phyloP scores from a whole-genome alignment of 805 yeast genomes.

The Cyberlindnera suaveolens region DNA sequence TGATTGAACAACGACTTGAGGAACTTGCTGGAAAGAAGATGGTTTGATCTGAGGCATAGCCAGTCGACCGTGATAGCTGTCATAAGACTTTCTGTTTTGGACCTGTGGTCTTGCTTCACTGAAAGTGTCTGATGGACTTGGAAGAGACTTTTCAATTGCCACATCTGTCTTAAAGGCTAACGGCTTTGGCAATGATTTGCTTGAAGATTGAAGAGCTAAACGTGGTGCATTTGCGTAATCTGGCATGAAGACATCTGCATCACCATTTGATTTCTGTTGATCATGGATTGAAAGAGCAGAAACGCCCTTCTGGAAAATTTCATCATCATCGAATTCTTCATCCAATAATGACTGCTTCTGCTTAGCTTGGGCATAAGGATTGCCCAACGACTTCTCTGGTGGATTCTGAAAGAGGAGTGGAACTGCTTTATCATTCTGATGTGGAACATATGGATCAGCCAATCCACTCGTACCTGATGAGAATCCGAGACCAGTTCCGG shows the following conservation, averaged over 20 bases:
- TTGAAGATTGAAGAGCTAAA: background rate
- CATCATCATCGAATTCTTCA: constrained; percentile 24
- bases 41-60: constrained; percentile 1
- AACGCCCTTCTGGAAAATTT: constrained; percentile 21
- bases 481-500: constrained; percentile 12
- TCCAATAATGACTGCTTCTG: constrained; percentile 12
- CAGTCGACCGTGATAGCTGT: constrained; percentile 1
- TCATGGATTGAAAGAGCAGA: constrained; percentile 15
- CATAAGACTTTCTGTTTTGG: constrained; percentile 1
- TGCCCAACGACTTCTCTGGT: background rate
- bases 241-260: constrained; percentile 22
- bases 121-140: constrained; percentile 9
- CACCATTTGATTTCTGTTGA: background rate
- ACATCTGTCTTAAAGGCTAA: background rate
- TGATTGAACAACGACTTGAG: too few relatives aligned
- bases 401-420: background rate
- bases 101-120: background rate
- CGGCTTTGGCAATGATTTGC: background rate
- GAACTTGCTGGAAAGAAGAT: background rate
- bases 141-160: background rate
- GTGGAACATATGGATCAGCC: constrained; percentile 11
- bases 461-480: constrained; percentile 4
- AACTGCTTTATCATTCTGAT: background rate
- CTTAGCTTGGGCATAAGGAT: constrained; percentile 8
- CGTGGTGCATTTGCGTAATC: constrained; percentile 13